These are phyloP conservation scores for Adenanthera pavonina DNA, from an alignment of 306 rosid species.

Conservation along the genomic window DNA sequence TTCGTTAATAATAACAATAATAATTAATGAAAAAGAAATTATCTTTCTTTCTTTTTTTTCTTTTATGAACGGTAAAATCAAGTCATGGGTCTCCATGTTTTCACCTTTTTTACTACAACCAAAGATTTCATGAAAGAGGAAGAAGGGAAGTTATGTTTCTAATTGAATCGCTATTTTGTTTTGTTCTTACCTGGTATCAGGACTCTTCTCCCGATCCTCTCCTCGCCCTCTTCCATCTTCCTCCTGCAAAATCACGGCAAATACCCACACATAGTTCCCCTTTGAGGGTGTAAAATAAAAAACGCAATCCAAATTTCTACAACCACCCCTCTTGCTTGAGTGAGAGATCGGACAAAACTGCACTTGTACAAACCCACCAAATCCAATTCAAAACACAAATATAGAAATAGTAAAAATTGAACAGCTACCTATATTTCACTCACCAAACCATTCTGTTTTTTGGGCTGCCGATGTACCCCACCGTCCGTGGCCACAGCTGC, in stretches of 20 bases:
- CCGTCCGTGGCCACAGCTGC: not conserved
- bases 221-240: slow-evolving; percentile 35
- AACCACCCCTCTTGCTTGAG: slow-evolving; percentile 20
- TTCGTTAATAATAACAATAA: not conserved
- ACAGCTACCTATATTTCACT: slow-evolving; percentile 44
- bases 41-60: not conserved
- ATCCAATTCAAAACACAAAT: not conserved
- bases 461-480: slow-evolving; percentile 32
- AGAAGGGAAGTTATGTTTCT: slow-evolving; percentile 19
- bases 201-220: slow-evolving; percentile 41
- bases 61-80: slow-evolving; percentile 38
- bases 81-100: slow-evolving; percentile 52
- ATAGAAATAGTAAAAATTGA: slow-evolving; percentile 21
- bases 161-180: slow-evolving; percentile 24
- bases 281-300: slow-evolving; percentile 35
- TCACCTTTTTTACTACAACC: slow-evolving; percentile 50
- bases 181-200: slow-evolving; percentile 54
- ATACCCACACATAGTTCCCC: slow-evolving; percentile 29
- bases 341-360: slow-evolving; percentile 52
- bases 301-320: not conserved
- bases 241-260: slow-evolving; percentile 41
- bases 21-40: not conserved
- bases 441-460: slow-evolving; percentile 50
- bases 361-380: slow-evolving; percentile 44
- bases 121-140: slow-evolving; percentile 45